A percentile compares a stretch with the other conserved stretches of the same genome.
Evolutionary conservation across 2,329 filamentous ascomycete species (phyloP).

Genomic region (Pseudogymnoascus sp.): DNA sequence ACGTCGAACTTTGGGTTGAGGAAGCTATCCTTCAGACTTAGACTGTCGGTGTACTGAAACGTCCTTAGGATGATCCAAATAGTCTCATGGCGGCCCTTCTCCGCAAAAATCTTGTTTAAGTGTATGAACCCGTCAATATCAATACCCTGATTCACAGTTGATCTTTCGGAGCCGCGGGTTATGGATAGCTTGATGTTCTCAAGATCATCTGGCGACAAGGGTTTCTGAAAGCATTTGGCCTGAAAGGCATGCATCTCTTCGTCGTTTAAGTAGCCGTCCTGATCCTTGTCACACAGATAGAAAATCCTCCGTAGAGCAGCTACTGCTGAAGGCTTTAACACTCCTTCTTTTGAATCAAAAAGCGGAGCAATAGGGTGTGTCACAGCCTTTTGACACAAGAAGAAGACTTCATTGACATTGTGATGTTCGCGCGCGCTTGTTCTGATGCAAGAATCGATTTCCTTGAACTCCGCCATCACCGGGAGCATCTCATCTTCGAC

Average conservation of each 20-base stretch:
- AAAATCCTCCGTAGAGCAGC: conserved; percentile 85
- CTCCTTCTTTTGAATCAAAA: conserved; percentile 89
- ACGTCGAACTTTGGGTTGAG: conserved; percentile 92
- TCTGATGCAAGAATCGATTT: conserved; percentile 95
- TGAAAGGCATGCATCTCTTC: conserved; percentile 88
- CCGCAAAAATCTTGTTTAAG: conserved; percentile 90
- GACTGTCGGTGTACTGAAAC: conserved; percentile 91
- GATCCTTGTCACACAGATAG: conserved; percentile 92
- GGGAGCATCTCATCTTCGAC: conserved; percentile 97
- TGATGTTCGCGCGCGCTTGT: conserved; percentile 86
- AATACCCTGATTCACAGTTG: conserved; percentile 61
- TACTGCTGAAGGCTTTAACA: conserved; percentile 80
- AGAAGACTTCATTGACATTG: conserved; percentile 95
- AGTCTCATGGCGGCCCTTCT: conserved; percentile 95
- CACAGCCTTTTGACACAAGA: conserved; percentile 95
- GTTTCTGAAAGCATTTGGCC: conserved; percentile 82
- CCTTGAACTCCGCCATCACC: conserved; percentile 96
- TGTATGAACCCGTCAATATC: conserved; percentile 77
- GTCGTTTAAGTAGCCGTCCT: conserved; percentile 86
- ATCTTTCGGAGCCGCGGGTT: conserved; percentile 54
- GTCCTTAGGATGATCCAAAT: conserved; percentile 96
- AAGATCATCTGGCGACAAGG: conserved; percentile 70
- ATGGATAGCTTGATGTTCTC: conserved; percentile 88
- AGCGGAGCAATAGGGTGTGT: conserved; percentile 94
- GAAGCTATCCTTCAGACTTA: conserved; percentile 85